Percentiles rank a stretch among this genome's conserved stretches.
These are phyloP conservation scores for Fraxinus velutina DNA, from an alignment of 305 asterid species.

Conservation along the genomic window DNA sequence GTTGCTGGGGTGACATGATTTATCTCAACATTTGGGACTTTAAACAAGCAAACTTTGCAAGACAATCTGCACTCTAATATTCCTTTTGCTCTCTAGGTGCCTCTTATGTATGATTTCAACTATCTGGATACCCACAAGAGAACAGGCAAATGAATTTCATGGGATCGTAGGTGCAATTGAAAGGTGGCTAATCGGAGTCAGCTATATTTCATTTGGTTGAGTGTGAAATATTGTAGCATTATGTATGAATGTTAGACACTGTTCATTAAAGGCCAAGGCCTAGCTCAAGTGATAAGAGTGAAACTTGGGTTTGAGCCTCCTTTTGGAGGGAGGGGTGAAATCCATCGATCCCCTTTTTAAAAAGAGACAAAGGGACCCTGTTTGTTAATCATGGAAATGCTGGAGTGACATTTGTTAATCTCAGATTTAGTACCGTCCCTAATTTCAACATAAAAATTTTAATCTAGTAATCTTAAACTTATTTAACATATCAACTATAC, in stretches of 20 bases:
- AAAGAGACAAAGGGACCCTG: not conserved
- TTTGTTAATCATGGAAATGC: not conserved
- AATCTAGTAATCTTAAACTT: not conserved
- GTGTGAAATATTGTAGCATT: not conserved
- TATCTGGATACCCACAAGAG: not conserved
- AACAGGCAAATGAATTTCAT: not conserved
- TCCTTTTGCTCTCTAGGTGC: not conserved
- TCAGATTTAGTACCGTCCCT: not conserved
- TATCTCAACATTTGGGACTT: not conserved
- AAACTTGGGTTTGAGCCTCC: not conserved
- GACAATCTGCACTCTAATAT: not conserved
- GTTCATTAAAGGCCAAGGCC: not conserved
- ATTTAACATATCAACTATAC: not conserved
- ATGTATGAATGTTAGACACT: not conserved
- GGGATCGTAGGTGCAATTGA: not conserved
- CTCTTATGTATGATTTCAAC: not conserved
- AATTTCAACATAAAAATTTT: not conserved
- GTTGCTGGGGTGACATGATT: not conserved
- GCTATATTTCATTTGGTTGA: not conserved
- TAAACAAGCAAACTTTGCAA: not conserved
- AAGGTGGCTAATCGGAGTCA: not conserved
- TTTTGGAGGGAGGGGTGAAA: not conserved
- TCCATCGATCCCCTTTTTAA: not conserved
- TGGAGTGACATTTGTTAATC: not conserved
- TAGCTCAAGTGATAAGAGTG: not conserved